Evolutionary conservation across 164 flowering plant genomes (phyloP).

Genomic region (Cinnamomum micranthum): DNA sequence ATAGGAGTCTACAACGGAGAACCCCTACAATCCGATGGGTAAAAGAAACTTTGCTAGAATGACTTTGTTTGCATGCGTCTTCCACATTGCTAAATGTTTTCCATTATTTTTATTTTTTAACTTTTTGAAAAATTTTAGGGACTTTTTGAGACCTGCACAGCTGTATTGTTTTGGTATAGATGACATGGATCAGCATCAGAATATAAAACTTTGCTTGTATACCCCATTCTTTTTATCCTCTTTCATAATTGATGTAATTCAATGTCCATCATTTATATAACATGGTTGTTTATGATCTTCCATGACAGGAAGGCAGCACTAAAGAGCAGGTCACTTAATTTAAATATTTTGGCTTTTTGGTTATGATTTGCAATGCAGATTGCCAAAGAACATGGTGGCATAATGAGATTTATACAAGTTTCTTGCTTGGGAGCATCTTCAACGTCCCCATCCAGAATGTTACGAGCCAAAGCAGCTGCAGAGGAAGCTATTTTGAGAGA

Average conservation of each 20-base stretch:
- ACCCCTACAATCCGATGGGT: too few species aligned
- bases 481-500: slow-evolving; percentile 75
- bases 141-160: too few species aligned
- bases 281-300: slow-evolving; percentile 1
- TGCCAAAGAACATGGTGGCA: slow-evolving; percentile 97
- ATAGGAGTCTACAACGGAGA: too few species aligned
- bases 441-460: slow-evolving; percentile 81
- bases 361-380: slow-evolving; percentile 42
- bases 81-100: too few species aligned
- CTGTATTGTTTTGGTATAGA: too few species aligned
- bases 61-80: too few species aligned
- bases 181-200: too few species aligned
- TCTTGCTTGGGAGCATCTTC: slow-evolving; percentile 87
- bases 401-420: slow-evolving; percentile 91
- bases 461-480: slow-evolving; percentile 85
- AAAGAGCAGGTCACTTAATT: not conserved
- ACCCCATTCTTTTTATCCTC: too few species aligned
- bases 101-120: too few species aligned
- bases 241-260: not conserved
- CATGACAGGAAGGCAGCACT: not conserved
- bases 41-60: too few species aligned
- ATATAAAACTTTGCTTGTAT: too few species aligned
- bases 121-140: too few species aligned
- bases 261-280: not conserved
- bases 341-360: not conserved